Conservation (phyloP, 352 stramenopile species). For the Phytopythium boreale region DNA sequence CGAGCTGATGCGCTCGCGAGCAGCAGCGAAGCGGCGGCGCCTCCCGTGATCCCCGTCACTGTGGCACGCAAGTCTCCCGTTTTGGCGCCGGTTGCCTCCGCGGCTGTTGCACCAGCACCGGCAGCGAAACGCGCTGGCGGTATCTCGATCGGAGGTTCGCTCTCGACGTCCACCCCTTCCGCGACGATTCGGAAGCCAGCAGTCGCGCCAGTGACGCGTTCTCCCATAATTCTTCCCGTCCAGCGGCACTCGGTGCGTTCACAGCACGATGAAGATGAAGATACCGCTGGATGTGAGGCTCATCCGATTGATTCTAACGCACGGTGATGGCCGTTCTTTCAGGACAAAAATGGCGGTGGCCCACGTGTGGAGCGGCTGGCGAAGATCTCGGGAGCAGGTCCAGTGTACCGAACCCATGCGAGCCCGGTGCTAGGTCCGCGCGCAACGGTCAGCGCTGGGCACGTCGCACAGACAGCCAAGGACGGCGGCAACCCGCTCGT, state of each 20-base stretch:
- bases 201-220: slow-evolving; percentile 20
- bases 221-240: slow-evolving; percentile 42
- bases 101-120: neutral
- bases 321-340: neutral
- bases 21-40: neutral
- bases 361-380: slow-evolving; percentile 45
- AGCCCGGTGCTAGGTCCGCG: slow-evolving; percentile 56
- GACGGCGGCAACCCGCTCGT: slow-evolving; percentile 24
- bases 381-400: slow-evolving; percentile 53
- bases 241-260: slow-evolving; percentile 20
- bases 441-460: slow-evolving; percentile 1
- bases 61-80: neutral
- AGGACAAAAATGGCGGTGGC: slow-evolving; percentile 10
- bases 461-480: neutral
- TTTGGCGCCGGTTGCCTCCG: neutral
- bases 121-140: slow-evolving; percentile 13
- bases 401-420: slow-evolving; percentile 38
- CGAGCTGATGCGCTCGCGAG: too few species aligned
- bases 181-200: slow-evolving; percentile 5
- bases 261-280: neutral
- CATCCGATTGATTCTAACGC: neutral
- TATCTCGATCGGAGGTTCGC: slow-evolving; percentile 21
- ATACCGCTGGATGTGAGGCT: too few species aligned
- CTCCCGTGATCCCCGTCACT: slow-evolving; percentile 3
- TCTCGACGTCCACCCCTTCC: slow-evolving; percentile 6